phyloP scores from a whole-genome alignment of 192 early-diverging fungal species.

The Backusella tuberculispora region DNA sequence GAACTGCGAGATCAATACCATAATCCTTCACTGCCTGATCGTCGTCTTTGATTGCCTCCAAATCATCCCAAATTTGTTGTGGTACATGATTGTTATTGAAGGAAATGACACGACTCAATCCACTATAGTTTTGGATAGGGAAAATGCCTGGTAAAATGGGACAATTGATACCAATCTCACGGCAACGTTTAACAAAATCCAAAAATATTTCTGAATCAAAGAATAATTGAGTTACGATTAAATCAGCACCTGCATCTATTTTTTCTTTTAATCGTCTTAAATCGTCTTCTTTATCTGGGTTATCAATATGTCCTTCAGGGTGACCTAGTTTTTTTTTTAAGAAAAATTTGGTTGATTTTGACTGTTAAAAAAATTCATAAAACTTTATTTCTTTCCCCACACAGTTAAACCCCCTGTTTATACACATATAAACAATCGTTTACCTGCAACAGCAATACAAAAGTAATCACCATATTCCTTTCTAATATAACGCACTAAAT shows the following conservation, averaged over 20 bases:
- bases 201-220: slow-evolving; percentile 85
- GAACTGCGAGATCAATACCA: slow-evolving; percentile 81
- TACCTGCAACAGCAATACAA: slow-evolving; percentile 96
- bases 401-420: not conserved
- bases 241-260: slow-evolving; percentile 91
- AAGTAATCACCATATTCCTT: slow-evolving; percentile 89
- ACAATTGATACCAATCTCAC: slow-evolving; percentile 70
- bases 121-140: slow-evolving; percentile 91
- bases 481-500: slow-evolving; percentile 92
- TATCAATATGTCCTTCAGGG: slow-evolving; percentile 92
- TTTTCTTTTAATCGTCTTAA: slow-evolving; percentile 82
- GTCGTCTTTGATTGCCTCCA: slow-evolving; percentile 93
- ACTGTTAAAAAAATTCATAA: not conserved
- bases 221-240: slow-evolving; percentile 94
- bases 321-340: slow-evolving; percentile 59
- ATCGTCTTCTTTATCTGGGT: slow-evolving; percentile 73
- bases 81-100: slow-evolving; percentile 90
- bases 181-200: slow-evolving; percentile 74
- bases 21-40: slow-evolving; percentile 96
- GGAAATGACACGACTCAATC: slow-evolving; percentile 86
- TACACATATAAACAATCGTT: slow-evolving; percentile 48
- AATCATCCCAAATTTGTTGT: slow-evolving; percentile 62
- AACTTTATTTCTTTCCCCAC: not conserved
- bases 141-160: slow-evolving; percentile 93
- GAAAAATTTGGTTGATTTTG: not conserved